Conservation (phyloP, 2,329 filamentous ascomycete species). For the Fusarium tjaetaba region DNA sequence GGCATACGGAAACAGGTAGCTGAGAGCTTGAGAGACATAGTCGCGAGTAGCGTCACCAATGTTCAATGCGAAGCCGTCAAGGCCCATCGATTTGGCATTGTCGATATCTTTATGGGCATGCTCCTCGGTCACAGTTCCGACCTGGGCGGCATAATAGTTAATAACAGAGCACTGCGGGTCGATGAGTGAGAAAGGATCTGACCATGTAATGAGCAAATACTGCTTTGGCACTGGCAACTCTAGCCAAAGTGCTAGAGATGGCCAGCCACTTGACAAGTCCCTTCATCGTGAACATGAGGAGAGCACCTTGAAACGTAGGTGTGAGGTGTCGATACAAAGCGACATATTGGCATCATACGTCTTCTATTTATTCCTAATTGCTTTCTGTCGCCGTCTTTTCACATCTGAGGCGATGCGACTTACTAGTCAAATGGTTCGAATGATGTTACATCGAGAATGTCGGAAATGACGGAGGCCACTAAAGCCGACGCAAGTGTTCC, state of each 20-base stretch:
- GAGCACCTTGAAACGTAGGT: rapidly evolving
- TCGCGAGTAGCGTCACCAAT: neutral
- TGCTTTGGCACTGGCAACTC: neutral
- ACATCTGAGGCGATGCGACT: neutral
- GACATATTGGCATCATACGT: rapidly evolving
- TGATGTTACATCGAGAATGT: neutral
- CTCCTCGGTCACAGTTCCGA: neutral
- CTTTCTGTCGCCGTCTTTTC: rapidly evolving
- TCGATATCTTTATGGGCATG: neutral
- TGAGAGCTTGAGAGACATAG: neutral
- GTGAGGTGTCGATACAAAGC: neutral
- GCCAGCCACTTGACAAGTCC: neutral
- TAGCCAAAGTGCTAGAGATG: neutral
- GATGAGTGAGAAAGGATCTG: rapidly evolving
- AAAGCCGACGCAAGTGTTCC: neutral
- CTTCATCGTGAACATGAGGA: neutral
- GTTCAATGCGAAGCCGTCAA: neutral
- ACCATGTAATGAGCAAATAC: neutral
- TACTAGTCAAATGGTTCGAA: neutral
- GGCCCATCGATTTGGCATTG: neutral
- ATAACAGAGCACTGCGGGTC: no score
- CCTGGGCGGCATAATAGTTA: neutral
- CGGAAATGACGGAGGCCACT: neutral
- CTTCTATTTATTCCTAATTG: neutral
- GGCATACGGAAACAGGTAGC: neutral